A percentile compares a stretch with the other conserved stretches of the same genome.
phyloP scores from a whole-genome alignment of 2,329 filamentous ascomycete species.

The Pseudogymnoascus sp. region DNA sequence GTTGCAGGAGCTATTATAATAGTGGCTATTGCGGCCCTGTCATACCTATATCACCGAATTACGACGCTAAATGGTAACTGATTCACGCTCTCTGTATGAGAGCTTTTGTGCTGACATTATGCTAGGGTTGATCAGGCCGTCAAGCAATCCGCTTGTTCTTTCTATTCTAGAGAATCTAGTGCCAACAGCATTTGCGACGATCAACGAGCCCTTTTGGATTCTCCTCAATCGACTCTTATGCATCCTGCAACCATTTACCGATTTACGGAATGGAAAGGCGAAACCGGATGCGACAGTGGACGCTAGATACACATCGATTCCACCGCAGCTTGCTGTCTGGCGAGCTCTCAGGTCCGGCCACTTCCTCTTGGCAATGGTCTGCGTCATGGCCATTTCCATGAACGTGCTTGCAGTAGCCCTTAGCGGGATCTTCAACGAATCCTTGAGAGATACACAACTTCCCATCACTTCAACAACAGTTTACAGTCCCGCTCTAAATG shows the following conservation, averaged over 20 bases:
- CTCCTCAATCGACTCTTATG: conserved; percentile 45
- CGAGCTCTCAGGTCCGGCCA: conserved; percentile 38
- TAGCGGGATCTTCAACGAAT: conserved; percentile 41
- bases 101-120: background rate
- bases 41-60: conserved; percentile 12
- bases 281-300: conserved; percentile 32
- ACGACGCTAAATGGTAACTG: conserved; percentile 15
- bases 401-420: conserved; percentile 47
- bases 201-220: conserved; percentile 49
- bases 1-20: background rate
- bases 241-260: conserved; percentile 45
- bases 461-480: background rate
- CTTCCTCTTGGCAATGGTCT: conserved; percentile 38
- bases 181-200: conserved; percentile 44
- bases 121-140: conserved; percentile 16
- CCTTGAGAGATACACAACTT: background rate
- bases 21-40: conserved; percentile 10
- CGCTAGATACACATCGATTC: conserved; percentile 43
- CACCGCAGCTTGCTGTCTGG: conserved; percentile 42
- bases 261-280: conserved; percentile 36
- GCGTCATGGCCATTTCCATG: conserved; percentile 37
- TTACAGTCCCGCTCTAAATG: conserved; percentile 11
- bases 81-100: background rate
- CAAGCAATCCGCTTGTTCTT: conserved; percentile 20
- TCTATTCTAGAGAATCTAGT: conserved; percentile 40